phyloP scores from a whole-genome alignment of 2,329 filamentous ascomycete species.

The Stagonosporopsis vannaccii region DNA sequence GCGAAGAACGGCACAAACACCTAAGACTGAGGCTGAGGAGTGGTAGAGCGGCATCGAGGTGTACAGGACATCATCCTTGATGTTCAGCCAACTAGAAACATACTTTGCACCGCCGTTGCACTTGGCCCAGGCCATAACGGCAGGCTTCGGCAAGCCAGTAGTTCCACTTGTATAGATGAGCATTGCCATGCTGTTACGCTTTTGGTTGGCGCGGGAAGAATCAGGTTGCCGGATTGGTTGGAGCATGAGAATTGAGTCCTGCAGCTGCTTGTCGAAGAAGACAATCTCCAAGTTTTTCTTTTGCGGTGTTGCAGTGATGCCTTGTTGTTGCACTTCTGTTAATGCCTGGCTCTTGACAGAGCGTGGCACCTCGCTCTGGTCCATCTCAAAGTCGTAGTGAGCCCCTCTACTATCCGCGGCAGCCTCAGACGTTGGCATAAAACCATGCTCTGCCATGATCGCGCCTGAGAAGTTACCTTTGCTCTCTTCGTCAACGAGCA shows the following conservation, averaged over 20 bases:
- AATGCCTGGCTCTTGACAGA: conserved; percentile 30
- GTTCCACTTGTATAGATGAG: conserved; percentile 52
- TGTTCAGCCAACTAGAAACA: conserved; percentile 30
- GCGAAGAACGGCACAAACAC: conserved; percentile 36
- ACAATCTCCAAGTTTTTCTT: conserved; percentile 38
- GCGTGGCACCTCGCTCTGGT: conserved; percentile 27
- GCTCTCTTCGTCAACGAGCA: conserved; percentile 66
- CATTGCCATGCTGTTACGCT: conserved; percentile 41
- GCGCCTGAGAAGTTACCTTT: conserved; percentile 39
- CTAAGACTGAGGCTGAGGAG: conserved; percentile 40
- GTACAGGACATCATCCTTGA: conserved; percentile 44
- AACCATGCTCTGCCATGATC: conserved; percentile 41
- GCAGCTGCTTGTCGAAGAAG: conserved; percentile 40
- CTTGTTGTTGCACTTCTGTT: conserved; percentile 16
- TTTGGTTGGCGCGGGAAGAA: conserved; percentile 34
- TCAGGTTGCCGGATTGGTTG: conserved; percentile 42
- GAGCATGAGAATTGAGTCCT: conserved; percentile 36
- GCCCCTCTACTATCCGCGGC: conserved; percentile 20
- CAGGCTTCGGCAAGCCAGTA: conserved; percentile 48
- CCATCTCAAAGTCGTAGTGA: conserved; percentile 35
- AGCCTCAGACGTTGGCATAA: conserved; percentile 15
- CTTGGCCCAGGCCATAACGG: conserved; percentile 42
- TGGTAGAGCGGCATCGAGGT: conserved; percentile 52
- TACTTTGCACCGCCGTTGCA: conserved; percentile 28
- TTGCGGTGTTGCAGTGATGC: conserved; percentile 17